These are phyloP conservation scores for Phaeosphaeriaceae sp. DNA, from an alignment of 2,329 filamentous ascomycete species.

Conservation along the genomic window DNA sequence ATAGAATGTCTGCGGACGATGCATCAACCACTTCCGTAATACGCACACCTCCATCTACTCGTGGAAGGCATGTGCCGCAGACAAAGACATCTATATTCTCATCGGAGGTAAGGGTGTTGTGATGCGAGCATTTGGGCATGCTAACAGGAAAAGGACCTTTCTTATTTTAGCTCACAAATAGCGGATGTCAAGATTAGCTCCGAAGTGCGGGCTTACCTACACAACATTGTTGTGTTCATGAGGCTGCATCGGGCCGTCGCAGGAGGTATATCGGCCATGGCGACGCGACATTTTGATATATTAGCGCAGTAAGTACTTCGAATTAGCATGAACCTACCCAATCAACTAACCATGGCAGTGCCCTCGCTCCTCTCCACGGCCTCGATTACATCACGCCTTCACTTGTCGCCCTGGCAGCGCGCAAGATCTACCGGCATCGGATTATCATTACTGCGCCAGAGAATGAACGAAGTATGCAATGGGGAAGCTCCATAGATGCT, in stretches of 20 bases:
- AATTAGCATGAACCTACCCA: not conserved
- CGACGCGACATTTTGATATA: constrained; percentile 77
- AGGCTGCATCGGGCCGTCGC: constrained; percentile 85
- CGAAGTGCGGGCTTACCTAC: constrained; percentile 81
- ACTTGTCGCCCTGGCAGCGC: constrained; percentile 79
- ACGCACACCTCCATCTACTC: constrained; percentile 28
- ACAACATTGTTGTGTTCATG: constrained; percentile 87
- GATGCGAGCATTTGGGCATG: not conserved
- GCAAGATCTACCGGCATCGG: constrained; percentile 88
- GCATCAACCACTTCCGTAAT: constrained; percentile 49
- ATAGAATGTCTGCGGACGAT: constrained; percentile 31
- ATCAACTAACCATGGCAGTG: constrained; percentile 52
- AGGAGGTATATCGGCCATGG: constrained; percentile 76
- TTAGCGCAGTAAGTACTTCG: constrained; percentile 61
- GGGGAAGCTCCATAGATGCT: constrained; percentile 79
- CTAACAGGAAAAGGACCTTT: constrained; percentile 55
- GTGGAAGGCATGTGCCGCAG: constrained; percentile 22
- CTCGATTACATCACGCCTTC: constrained; percentile 83
- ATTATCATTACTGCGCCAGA: constrained; percentile 72
- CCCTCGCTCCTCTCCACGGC: constrained; percentile 80
- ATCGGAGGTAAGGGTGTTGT: constrained; percentile 49
- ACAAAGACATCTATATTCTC: constrained; percentile 47
- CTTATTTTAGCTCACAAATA: constrained; percentile 64
- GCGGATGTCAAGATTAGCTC: constrained; percentile 69
- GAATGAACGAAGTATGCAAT: constrained; percentile 87